Evolutionary conservation across 1,284 basidiomycete species (phyloP).

Genomic region (Cryptococcus hybrid): DNA sequence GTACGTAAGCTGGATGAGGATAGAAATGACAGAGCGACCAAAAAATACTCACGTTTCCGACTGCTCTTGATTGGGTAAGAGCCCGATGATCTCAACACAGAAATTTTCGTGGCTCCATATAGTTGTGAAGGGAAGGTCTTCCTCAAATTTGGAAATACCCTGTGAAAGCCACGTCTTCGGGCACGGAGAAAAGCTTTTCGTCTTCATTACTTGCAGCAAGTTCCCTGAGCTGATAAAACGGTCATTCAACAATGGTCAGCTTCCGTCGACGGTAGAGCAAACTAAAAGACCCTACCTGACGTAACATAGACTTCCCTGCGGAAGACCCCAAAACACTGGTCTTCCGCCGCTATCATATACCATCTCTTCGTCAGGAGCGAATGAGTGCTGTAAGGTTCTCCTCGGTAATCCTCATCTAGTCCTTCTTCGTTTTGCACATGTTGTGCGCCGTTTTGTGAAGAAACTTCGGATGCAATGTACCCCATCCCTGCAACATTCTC

Average conservation of each 20-base stretch:
- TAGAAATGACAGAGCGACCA: neutral
- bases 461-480: neutral
- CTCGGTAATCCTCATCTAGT: constrained; percentile 17
- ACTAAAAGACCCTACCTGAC: constrained; percentile 19
- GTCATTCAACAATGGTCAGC: neutral
- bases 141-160: constrained; percentile 45
- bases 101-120: constrained; percentile 52
- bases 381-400: constrained; percentile 37
- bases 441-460: neutral
- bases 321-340: constrained; percentile 42
- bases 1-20: neutral
- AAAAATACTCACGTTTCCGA: constrained; percentile 34
- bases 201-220: constrained; percentile 23
- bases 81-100: constrained; percentile 45
- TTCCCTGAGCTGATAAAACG: constrained; percentile 23
- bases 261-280: too few relatives aligned
- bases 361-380: constrained; percentile 42
- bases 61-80: constrained; percentile 41
- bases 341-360: constrained; percentile 34
- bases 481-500: constrained; percentile 14
- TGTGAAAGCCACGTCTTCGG: constrained; percentile 45
- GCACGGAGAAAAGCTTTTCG: constrained; percentile 31
- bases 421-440: neutral
- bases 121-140: constrained; percentile 51
- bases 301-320: constrained; percentile 42